phyloP scores from a whole-genome alignment of 345 rosid genomes.

The Orychophragmus violaceus region DNA sequence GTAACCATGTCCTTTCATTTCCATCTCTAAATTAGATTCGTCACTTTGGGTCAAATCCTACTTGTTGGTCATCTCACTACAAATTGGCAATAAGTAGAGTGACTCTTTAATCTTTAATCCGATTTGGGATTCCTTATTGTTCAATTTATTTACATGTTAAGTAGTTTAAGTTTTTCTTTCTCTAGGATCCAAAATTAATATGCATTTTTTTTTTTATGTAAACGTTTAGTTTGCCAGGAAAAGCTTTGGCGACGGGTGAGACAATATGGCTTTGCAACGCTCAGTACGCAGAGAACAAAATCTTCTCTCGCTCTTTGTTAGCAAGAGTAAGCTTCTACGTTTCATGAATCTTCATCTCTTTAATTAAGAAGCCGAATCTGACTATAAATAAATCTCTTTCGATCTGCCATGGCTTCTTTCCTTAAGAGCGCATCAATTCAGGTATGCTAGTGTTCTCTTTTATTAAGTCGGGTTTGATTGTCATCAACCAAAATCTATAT shows the following conservation, averaged over 20 bases:
- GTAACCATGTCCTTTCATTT: not conserved
- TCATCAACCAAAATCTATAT: not conserved
- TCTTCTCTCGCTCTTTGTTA: constrained; percentile 80
- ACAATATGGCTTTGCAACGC: constrained; percentile 88
- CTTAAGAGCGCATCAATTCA: constrained; percentile 91
- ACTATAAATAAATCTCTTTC: not conserved
- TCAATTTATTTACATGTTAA: not conserved
- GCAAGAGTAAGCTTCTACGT: constrained; percentile 55
- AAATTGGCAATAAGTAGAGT: not conserved
- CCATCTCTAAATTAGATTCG: not conserved
- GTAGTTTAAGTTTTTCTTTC: not conserved
- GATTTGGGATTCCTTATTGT: not conserved
- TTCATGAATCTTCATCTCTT: not conserved
- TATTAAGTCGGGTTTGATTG: not conserved
- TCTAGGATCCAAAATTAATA: not conserved
- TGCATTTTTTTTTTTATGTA: not conserved
- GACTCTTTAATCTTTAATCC: not conserved
- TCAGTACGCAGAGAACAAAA: constrained; percentile 66
- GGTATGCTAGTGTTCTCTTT: constrained; percentile 36
- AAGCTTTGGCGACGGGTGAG: constrained; percentile 51
- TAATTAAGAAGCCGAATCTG: not conserved
- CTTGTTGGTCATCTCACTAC: not conserved
- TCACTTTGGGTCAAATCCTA: not conserved
- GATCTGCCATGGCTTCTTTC: not conserved
- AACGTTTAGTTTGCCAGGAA: constrained; percentile 75